Evolutionary conservation across 768 basidiomycete species (phyloP).

Genomic region (Termitomyces sp.): DNA sequence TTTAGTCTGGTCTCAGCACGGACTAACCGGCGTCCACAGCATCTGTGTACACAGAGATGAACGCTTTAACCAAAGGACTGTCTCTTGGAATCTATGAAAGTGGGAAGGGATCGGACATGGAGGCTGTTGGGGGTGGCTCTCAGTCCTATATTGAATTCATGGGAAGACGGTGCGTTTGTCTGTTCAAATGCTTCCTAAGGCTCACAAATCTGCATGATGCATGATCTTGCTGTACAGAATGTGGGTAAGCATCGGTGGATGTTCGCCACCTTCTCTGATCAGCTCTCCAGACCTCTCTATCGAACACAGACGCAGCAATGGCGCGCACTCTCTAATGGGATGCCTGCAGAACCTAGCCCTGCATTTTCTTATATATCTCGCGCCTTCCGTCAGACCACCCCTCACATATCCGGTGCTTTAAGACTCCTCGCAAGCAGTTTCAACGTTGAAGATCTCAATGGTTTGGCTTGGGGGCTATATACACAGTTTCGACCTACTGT

Average conservation of each 20-base stretch:
- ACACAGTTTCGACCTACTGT: conserved; percentile 81
- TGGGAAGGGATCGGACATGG: conserved; percentile 46
- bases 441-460: conserved; percentile 50
- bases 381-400: conserved; percentile 73
- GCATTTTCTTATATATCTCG: conserved; percentile 83
- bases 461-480: conserved; percentile 73
- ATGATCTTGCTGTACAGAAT: conserved; percentile 22
- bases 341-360: conserved; percentile 62
- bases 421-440: conserved; percentile 62
- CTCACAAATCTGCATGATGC: conserved; percentile 23
- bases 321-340: conserved; percentile 74
- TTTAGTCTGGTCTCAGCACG: not conserved
- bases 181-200: not conserved
- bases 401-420: conserved; percentile 73
- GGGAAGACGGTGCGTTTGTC: conserved; percentile 52
- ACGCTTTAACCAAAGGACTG: conserved; percentile 80
- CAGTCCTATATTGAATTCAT: conserved; percentile 88
- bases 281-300: conserved; percentile 62
- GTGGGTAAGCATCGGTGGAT: not conserved
- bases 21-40: conserved; percentile 35
- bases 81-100: conserved; percentile 72
- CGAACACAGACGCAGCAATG: conserved; percentile 64
- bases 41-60: conserved; percentile 91
- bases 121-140: conserved; percentile 48
- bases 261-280: not conserved